Base-by-base conservation (phyloP, 2,329 filamentous ascomycete species). In the Ophiobolus disseminans region DNA sequence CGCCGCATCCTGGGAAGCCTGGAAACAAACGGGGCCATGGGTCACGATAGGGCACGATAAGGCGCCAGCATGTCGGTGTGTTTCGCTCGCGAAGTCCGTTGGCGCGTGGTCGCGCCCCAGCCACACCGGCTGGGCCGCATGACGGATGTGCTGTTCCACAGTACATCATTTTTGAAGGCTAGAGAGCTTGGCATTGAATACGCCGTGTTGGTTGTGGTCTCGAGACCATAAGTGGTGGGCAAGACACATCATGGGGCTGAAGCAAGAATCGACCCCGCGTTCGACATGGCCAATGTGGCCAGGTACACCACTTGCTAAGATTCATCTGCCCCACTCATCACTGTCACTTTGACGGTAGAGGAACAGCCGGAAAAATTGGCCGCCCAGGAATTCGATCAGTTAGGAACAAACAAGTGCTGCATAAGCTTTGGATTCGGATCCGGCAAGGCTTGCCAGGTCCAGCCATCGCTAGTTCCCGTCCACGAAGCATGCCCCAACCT, bases 1-100 rank as follows among this genome's bases (percentile, higher is more conserved):
- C 36, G 25, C 38, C 26, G 31, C n/a, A 57, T 48, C 41, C 39
- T 45, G 44, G 10, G 25, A 30, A 56, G 42, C 37, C 28, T 21
- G 31, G n/a, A 40, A 20, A 14, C 40, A 32, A 21, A 22, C 16
- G 37, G 2, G 45, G 34, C 42, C 31, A 55, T 44, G 47, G 42
- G 45, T 49, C 43, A 47, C 43, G 42, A 49, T 30, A 20, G 45
- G 35, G 26, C 21, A 17, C 31, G 30, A 14, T 38, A 37, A 45
- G 49, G 40, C 46, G 49, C 39, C 22, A 3, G 21, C 44, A 44
- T 50, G 43, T 34, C 47, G 22, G 46, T 31, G 21, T 28, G 47
- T 43, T 28, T n/a, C n/a, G n/a, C n/a, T n/a, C n/a, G n/a, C n/a
- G n/a, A n/a, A n/a, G n/a, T n/a, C n/a, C n/a, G n/a, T n/a, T n/a